Evolutionary conservation across 1,284 basidiomycete genomes (phyloP).

Genomic region (Ustilago xerochloae): DNA sequence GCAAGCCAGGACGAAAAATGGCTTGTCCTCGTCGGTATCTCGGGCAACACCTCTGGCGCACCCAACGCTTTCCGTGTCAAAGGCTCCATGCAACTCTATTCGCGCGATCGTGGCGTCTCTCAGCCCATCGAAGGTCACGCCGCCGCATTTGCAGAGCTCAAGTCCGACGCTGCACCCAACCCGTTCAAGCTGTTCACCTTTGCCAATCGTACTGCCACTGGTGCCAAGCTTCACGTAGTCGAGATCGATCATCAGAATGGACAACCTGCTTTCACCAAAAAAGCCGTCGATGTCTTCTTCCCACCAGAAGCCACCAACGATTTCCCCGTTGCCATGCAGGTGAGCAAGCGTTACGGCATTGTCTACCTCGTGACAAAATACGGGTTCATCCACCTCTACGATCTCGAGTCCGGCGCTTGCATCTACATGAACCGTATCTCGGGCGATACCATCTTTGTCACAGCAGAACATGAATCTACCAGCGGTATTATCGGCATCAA

Average conservation of each 20-base stretch:
- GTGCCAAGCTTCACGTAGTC: constrained; percentile 98
- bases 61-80: constrained; percentile 71
- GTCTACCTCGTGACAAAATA: constrained; percentile 98
- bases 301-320: constrained; percentile 97
- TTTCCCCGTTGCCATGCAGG: constrained; percentile 99
- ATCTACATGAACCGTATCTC: constrained; percentile 99
- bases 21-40: constrained; percentile 95
- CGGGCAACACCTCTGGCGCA: constrained; percentile 84
- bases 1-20: constrained; percentile 92
- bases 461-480: constrained; percentile 91
- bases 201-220: constrained; percentile 91
- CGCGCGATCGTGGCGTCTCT: constrained; percentile 87
- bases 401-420: constrained; percentile 97
- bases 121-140: constrained; percentile 99
- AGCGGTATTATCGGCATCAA: constrained; percentile 99
- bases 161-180: constrained; percentile 68
- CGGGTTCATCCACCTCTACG: constrained; percentile 99
- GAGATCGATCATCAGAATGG: constrained; percentile 96
- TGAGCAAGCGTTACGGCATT: constrained; percentile 96
- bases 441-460: constrained; percentile 99
- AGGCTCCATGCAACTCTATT: constrained; percentile 93
- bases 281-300: constrained; percentile 99
- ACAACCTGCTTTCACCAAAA: constrained; percentile 97
- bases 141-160: constrained; percentile 92
- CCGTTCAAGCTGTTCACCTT: constrained; percentile 89